These are phyloP conservation scores for Aureobasidium sp. DNA, from an alignment of 2,329 filamentous ascomycete species.

Conservation along the genomic window DNA sequence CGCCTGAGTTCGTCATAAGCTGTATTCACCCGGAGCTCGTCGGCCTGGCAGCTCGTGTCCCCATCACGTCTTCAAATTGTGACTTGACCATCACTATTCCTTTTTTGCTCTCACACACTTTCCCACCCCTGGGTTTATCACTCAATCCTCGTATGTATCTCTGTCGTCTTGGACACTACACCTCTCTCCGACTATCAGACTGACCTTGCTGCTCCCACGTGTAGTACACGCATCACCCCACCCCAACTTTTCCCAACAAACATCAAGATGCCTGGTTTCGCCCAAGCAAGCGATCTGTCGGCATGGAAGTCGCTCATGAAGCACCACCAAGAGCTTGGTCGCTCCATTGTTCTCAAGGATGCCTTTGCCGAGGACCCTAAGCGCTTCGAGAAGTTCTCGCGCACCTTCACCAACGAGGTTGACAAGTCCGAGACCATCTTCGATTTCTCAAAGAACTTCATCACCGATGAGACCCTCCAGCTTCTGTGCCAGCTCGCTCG, in stretches of 20 bases:
- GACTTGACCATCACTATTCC: neutral
- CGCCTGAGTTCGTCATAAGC: neutral
- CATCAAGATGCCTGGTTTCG: constrained; percentile 54
- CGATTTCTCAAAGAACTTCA: constrained; percentile 98
- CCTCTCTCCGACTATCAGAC: neutral
- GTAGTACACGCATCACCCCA: constrained; percentile 10
- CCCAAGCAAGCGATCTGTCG: constrained; percentile 76
- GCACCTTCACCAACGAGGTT: constrained; percentile 70
- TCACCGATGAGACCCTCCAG: constrained; percentile 84
- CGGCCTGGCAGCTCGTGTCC: neutral
- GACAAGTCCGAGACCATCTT: constrained; percentile 85
- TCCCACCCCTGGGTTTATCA: neutral
- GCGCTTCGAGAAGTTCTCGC: constrained; percentile 86
- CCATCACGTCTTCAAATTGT: constrained; percentile 12
- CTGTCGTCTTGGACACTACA: neutral
- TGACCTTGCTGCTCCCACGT: constrained; percentile 10
- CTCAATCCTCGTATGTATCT: neutral
- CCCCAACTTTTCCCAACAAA: constrained; percentile 17
- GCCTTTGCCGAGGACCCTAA: constrained; percentile 79
- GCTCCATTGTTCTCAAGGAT: constrained; percentile 83
- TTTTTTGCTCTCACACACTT: neutral
- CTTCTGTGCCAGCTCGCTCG: constrained; percentile 84
- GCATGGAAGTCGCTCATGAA: constrained; percentile 86
- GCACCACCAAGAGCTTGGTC: constrained; percentile 76
- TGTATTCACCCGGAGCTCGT: constrained; percentile 10